Percentiles rank a stretch among this genome's conserved stretches.
Evolutionary conservation across 2,329 filamentous ascomycete genomes (phyloP).

Genomic region (Ophiocordyceps camponoti-floridani): DNA sequence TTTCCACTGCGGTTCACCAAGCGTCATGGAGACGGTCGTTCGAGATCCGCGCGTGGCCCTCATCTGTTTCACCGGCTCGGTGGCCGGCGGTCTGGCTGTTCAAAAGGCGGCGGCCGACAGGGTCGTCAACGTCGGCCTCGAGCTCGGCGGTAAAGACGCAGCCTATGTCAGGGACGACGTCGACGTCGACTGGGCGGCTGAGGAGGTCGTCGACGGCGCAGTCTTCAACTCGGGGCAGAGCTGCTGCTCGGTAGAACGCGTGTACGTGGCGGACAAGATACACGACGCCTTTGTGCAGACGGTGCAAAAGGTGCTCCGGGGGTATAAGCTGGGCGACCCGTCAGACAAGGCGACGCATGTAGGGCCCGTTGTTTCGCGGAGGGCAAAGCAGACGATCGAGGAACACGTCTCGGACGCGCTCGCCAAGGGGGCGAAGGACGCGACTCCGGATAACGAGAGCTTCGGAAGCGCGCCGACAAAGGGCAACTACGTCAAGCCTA

Average conservation of each 20-base stretch:
- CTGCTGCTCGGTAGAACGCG: slow-evolving; percentile 80
- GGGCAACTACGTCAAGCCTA: slow-evolving; percentile 81
- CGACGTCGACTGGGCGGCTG: slow-evolving; percentile 77
- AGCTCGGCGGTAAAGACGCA: slow-evolving; percentile 88
- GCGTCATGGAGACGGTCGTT: slow-evolving; percentile 61
- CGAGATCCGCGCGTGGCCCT: slow-evolving; percentile 59
- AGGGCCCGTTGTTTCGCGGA: slow-evolving; percentile 74
- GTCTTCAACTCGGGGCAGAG: slow-evolving; percentile 98
- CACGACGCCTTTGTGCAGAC: slow-evolving; percentile 70
- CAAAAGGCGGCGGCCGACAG: slow-evolving; percentile 73
- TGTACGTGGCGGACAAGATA: slow-evolving; percentile 76
- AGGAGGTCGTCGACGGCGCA: slow-evolving; percentile 89
- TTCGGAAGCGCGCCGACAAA: slow-evolving; percentile 56
- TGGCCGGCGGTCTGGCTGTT: slow-evolving; percentile 70
- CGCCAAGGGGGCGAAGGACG: slow-evolving; percentile 65
- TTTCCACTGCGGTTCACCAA: slow-evolving; percentile 72
- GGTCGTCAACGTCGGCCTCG: slow-evolving; percentile 70
- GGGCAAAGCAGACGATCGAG: slow-evolving; percentile 58
- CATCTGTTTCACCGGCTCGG: slow-evolving; percentile 88
- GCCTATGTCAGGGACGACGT: slow-evolving; percentile 79
- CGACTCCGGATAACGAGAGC: slow-evolving; percentile 64
- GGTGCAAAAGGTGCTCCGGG: slow-evolving; percentile 60
- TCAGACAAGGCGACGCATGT: slow-evolving; percentile 62
- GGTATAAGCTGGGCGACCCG: slow-evolving; percentile 80
- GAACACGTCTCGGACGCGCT: slow-evolving; percentile 70